A percentile compares a stretch with the other conserved stretches of the same genome.
phyloP scores from a whole-genome alignment of 2,329 filamentous ascomycete genomes.

The Paracoccidioides lutzii region DNA sequence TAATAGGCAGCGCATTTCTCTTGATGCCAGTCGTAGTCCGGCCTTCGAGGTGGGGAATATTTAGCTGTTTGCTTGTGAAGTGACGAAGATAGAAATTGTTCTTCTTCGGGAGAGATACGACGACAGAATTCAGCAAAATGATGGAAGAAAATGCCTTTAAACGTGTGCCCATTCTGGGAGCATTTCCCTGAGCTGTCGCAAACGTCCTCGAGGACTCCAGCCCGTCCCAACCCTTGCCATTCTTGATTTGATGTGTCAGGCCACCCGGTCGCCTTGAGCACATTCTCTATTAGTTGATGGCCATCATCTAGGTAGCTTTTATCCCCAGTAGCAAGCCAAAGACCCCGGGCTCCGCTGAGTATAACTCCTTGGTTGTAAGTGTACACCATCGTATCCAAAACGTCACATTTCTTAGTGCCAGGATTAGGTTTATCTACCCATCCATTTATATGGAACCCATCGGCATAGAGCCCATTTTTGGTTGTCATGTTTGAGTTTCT shows the following conservation, averaged over 20 bases:
- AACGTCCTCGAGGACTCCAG: conserved; percentile 68
- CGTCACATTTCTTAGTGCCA: conserved; percentile 62
- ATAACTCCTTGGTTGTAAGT: conserved; percentile 94
- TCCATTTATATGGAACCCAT: conserved; percentile 75
- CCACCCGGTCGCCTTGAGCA: conserved; percentile 71
- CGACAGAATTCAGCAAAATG: conserved; percentile 70
- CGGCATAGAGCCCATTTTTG: conserved; percentile 55
- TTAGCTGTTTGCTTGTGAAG: conserved; percentile 20
- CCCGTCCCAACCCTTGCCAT: conserved; percentile 66
- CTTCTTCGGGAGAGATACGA: conserved; percentile 41
- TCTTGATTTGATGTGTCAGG: conserved; percentile 28
- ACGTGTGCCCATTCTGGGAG: conserved; percentile 73
- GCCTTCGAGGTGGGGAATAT: conserved; percentile 31
- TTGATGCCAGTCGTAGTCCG: conserved; percentile 40
- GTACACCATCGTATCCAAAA: conserved; percentile 77
- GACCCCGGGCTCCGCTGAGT: conserved; percentile 63
- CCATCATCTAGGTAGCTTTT: conserved; percentile 61
- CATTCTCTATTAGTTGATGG: conserved; percentile 59
- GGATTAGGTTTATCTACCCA: conserved; percentile 44
- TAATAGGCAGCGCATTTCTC: conserved; percentile 53
- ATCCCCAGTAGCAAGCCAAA: conserved; percentile 69
- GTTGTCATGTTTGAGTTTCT: conserved; percentile 70
- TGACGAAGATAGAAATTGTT: conserved; percentile 33
- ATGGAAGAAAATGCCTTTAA: conserved; percentile 93
- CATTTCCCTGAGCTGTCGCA: conserved; percentile 66